Evolutionary conservation across 78 protist species (phyloP), one percentile per base, ranked within the genome.

Genomic region (Paratrimastix pyriformis): DNA sequence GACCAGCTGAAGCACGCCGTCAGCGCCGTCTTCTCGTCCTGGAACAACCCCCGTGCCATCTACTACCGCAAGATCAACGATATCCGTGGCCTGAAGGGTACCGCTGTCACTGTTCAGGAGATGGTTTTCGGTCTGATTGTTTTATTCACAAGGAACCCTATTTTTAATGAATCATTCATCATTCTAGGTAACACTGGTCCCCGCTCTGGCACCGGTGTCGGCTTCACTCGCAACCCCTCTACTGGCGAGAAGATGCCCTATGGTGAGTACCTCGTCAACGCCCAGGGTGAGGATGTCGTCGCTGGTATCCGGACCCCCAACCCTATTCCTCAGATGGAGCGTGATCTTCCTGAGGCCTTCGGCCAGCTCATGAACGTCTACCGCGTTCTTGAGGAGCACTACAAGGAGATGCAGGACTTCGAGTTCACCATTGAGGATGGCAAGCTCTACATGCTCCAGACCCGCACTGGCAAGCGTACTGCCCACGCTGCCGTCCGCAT

Each of bases 241-340:
- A 75, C 88, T 64, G 93, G 93, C 9, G 87, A 84, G 57, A 62
- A 77, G 37, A 1, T 3, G 38, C 52, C 80, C 84, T 89, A 84
- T 62, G 93, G 93, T n/a, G 93, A 90, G 52, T 90, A 54, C 58
- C 87, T 90, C n/a, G 29, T 42, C 58, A 86, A 90, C 78, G 93
- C 93, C 24, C 93, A 90, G 81, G 93, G 93, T n/a, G 93, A 90
- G 69, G 93, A 90, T 57, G 93, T 90, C 29, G 93, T 90, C 24
- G 88, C 93, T 37, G 93, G 93, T 32, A 84, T 86, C 66, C 85
- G 93, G 55, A 90, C 90, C 11, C 90, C 93, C 62, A 1, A 21
- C 35, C 72, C 80, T 15, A 60, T 86, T 62, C 46, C 57, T 7
- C n/a, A 58, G 21, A 55, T 66, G 58, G 29, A 44, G 40, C 24